Evolutionary conservation across 169 alveolate species (phyloP), one percentile per base, ranked within the genome.

Genomic region (Plasmodium vinckei): DNA sequence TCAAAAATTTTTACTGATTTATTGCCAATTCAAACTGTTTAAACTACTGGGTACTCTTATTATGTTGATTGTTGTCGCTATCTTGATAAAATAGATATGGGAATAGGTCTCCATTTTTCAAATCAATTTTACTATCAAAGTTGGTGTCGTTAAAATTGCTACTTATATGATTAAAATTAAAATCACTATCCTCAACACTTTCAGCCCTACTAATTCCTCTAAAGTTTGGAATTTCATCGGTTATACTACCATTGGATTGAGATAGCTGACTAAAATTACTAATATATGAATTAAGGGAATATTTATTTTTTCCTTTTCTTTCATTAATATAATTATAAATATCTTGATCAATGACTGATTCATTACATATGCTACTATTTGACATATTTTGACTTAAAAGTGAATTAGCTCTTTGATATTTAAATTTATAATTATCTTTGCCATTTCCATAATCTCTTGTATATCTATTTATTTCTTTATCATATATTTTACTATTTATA

Each of bases 301-400:
- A 42, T 23, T 64, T 64, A 0, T n/a, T 21, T 19, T 56, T 46
- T 1, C 23, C 17, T 23, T 69, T 42, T 33, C 42, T 33, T 7
- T 77, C 33, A 33, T 63, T 65, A 19, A 64, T 63, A 42, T 19
- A 77, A 13, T 47, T 64, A 13, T 47, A 42, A 39, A 64, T n/a
- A 42, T 77, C 88, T n/a, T 64, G 63, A 25, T 27, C 65, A 64
- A 77, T 51, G 2, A 77, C 49, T 27, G 25, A 42, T 0, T 77
- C 88, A 64, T 68, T 77, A 23, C 88, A 77, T 15, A 63, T 63
- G 60, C 88, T 77, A 9, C 33, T 21, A 56, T 77, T 77, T 1
- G 88, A 63, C 54, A 64, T 10, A 17, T 77, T 77, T 56, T 63
- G 21, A 42, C 39, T 59, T 4, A 64, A 15, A 27, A 25, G 39